These are phyloP conservation scores for Ramichloridium luteum DNA, from an alignment of 2,329 filamentous ascomycete genomes.

Conservation along the genomic window DNA sequence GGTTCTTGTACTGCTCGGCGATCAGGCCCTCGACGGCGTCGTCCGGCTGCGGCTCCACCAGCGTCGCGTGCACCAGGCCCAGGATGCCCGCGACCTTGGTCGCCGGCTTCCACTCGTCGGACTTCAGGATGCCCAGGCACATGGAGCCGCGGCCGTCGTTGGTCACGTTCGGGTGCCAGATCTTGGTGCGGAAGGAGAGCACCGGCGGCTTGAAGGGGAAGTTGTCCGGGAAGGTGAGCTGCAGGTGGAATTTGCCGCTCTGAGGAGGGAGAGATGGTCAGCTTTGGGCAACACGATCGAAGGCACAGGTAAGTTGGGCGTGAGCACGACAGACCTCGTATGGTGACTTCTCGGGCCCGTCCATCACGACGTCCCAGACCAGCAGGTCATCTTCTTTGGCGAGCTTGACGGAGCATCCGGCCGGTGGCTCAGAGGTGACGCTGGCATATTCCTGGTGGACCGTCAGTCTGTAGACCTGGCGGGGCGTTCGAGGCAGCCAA, in stretches of 20 bases:
- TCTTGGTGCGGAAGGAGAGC: slow-evolving; percentile 71
- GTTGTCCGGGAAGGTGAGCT: slow-evolving; percentile 59
- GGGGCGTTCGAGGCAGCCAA: not conserved
- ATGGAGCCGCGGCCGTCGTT: slow-evolving; percentile 77
- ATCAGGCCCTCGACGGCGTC: slow-evolving; percentile 80
- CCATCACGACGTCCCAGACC: slow-evolving; percentile 55
- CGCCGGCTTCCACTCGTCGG: slow-evolving; percentile 85
- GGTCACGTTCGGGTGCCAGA: slow-evolving; percentile 91
- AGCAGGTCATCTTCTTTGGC: slow-evolving; percentile 53
- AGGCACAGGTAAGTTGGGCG: slow-evolving; percentile 2
- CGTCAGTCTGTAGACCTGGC: slow-evolving; percentile 5
- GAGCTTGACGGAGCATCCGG: slow-evolving; percentile 45
- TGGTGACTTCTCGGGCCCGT: slow-evolving; percentile 51
- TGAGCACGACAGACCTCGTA: slow-evolving; percentile 44
- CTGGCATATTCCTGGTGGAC: slow-evolving; percentile 48
- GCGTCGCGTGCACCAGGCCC: slow-evolving; percentile 59
- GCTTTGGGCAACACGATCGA: slow-evolving; percentile 2
- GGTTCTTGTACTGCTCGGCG: slow-evolving; percentile 67
- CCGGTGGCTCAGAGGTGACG: slow-evolving; percentile 42
- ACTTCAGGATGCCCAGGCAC: slow-evolving; percentile 71
- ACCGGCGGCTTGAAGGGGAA: slow-evolving; percentile 85
- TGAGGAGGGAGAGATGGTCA: slow-evolving; percentile 20
- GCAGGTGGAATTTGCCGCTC: slow-evolving; percentile 62
- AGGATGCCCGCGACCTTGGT: slow-evolving; percentile 65
- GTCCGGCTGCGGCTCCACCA: slow-evolving; percentile 73